These are phyloP conservation scores for sunflower (Helianthus annuus) DNA, from an alignment of 129 eudicot genomes.

Conservation along the genomic window HanXRQr2.0-SUNRISE NC_035448.2:149372241-149372740, in stretches of 20 bases:
- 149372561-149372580: not conserved
- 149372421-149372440: slow-evolving; percentile 14
- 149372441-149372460: not conserved
- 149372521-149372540: not conserved
- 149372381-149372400: slow-evolving; percentile 27
- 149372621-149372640: not conserved
- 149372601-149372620: not conserved
- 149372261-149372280: slow-evolving; percentile 29
- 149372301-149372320: slow-evolving; percentile 1
- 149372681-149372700: not conserved
- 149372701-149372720: not conserved
- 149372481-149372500: slow-evolving; percentile 12
- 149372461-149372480: slow-evolving; percentile 6
- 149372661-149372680: not conserved
- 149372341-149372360: slow-evolving; percentile 28
- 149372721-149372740: slow-evolving; percentile 10
- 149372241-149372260: slow-evolving; percentile 1
- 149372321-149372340: slow-evolving; percentile 28
- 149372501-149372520: not conserved
- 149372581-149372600: not conserved
- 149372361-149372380: slow-evolving; percentile 4
- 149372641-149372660: not conserved
- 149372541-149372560: not conserved
- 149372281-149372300: slow-evolving; percentile 7
- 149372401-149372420: slow-evolving; percentile 26